Base-by-base conservation (phyloP, 2,329 filamentous ascomycete species). In the Botrytis paeoniae region DNA sequence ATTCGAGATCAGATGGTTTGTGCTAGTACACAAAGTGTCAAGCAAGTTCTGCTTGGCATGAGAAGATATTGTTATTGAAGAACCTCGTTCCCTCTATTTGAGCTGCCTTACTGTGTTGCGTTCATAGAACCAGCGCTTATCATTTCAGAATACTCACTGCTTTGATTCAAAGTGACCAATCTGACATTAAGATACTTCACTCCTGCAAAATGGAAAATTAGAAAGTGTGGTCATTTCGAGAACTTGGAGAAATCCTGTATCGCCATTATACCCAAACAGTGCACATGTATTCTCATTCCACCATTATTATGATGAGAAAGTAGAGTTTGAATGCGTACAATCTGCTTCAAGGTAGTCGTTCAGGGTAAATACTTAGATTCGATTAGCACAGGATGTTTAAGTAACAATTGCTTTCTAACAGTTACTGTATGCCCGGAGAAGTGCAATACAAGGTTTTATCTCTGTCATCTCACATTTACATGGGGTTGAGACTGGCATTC, bases 51-150 rank as follows among this genome's bases (percentile, higher is more conserved):
- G 25, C 48, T 54, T n/a, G 14, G 48, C 20, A 14, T 54, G 12
- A 54, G 12, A 54, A 54, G 25, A n/a, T 54, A 16, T n/a, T n/a
- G 22, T 54, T 6, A 7, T n/a, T 8, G 22, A n/a, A n/a, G 48
- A n/a, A 4, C 25, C 48, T 51, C 5, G 4, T n/a, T 51, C 3
- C 25, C 25, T 51, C 10, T 6, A 51, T 6, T 14, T 1, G 48
- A n/a, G 3, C 25, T n/a, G 5, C 12, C 12, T n/a, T n/a, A 16
- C 3, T 16, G 2, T 16, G n/a, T 54, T 3, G 12, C 12, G 3
- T 51, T 51, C 22, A n/a, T 6, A 12, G 22, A n/a, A 12, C 12
- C 2, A n/a, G 48, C 10, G 22, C 4, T n/a, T 14, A n/a, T n/a
- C 22, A 5, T 51, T 14, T 51, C 48, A 14, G 22, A n/a, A 1